Base-by-base conservation (phyloP, 1,284 basidiomycete genomes). In the Moniliella sp. region DNA sequence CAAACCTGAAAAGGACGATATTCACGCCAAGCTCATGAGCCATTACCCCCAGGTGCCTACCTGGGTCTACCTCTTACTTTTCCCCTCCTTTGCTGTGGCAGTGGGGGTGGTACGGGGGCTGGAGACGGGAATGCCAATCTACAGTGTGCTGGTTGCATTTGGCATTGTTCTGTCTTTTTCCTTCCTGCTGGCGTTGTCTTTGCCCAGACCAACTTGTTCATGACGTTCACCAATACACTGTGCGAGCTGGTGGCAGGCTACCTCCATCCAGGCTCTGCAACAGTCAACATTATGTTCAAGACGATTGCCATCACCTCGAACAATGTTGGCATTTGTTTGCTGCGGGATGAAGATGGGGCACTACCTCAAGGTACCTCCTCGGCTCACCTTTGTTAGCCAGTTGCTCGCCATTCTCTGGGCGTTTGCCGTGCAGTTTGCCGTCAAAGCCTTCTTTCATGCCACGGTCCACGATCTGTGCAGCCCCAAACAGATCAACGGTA, bases 1-100 rank as follows among this genome's bases (percentile, higher is more conserved):
- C n/a, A n/a, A n/a, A n/a, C n/a, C n/a, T n/a, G n/a, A n/a, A n/a
- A n/a, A n/a, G n/a, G n/a, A n/a, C n/a, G 82, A 88, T 52, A 65
- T 86, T 25, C 83, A 88, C 61, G 70, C 75, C 3, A 73, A 78
- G 25, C 68, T 86, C 27, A 88, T 88, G 81, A 66, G 67, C 33
- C 66, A 61, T 15, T 88, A 88, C 60, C 62, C 68, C 1, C 78
- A 82, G 50, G 77, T 81, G 17, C 71, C 71, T 3, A 65, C 66
- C 39, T 72, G 71, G 40, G 47, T 54, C 0, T 19, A 52, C 0
- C 73, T 78, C 28, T 34, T 72, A 30, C 37, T 69, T 34, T 69
- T 73, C 36, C 64, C 78, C 44, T 64, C 70, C 23, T 62, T 78
- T 39, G 66, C 76, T 33, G 64, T 75, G 42, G 66, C 76, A 33